These are phyloP conservation scores for Rhynchospora tenuis DNA, from an alignment of 176 grass and related monocot species.

Conservation along the genomic window DNA sequence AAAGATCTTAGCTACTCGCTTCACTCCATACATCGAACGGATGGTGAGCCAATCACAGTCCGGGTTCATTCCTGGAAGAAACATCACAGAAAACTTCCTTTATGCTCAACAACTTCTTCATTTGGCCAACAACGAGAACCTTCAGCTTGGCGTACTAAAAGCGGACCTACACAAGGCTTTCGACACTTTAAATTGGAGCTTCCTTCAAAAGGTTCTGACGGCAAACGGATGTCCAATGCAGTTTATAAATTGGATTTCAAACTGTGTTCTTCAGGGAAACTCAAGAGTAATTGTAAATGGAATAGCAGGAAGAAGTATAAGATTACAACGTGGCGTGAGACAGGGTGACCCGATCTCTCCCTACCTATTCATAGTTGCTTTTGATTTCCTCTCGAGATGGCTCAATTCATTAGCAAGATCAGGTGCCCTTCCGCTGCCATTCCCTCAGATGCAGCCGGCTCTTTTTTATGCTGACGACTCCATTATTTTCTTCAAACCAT, in stretches of 20 bases:
- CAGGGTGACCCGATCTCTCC: neutral
- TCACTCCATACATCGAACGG: neutral
- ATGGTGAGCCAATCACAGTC: neutral
- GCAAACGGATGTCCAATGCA: neutral
- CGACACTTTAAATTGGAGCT: neutral
- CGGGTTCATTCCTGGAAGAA: neutral
- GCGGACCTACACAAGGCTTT: neutral
- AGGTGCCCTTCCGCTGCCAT: too few species aligned
- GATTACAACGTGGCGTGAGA: neutral
- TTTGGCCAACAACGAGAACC: too few species aligned
- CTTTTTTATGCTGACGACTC: too few species aligned
- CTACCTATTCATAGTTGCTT: neutral
- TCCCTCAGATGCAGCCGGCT: too few species aligned
- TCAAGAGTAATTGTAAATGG: neutral
- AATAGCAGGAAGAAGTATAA: neutral
- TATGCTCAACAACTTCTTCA: neutral
- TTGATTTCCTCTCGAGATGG: neutral
- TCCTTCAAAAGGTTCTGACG: neutral
- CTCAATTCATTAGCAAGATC: neutral
- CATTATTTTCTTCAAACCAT: too few species aligned
- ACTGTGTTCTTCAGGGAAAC: neutral
- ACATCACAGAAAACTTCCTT: neutral
- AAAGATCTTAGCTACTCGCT: neutral
- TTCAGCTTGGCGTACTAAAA: neutral
- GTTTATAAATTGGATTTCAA: neutral